phyloP scores from a whole-genome alignment of 2,329 filamentous ascomycete genomes.

The Aureobasidium vineae region DNA sequence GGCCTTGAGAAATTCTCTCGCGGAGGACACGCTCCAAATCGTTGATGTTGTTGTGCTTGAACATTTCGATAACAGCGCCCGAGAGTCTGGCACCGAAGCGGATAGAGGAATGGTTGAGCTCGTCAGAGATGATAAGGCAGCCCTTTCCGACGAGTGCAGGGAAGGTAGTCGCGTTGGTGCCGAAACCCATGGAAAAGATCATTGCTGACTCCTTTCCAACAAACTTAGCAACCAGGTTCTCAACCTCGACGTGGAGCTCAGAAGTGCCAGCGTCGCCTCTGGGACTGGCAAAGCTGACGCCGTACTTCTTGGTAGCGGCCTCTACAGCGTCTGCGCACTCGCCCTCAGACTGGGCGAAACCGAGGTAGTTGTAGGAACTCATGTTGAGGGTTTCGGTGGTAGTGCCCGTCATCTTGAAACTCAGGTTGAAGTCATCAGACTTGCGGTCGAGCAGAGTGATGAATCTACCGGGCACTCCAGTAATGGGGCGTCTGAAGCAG shows the following conservation, averaged over 20 bases:
- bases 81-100: constrained; percentile 92
- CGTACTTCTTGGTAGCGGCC: constrained; percentile 78
- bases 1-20: constrained; percentile 92
- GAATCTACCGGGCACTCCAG: constrained; percentile 88
- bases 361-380: constrained; percentile 99
- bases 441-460: constrained; percentile 90
- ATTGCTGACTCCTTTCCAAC: constrained; percentile 93
- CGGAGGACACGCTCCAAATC: constrained; percentile 83
- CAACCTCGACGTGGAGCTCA: constrained; percentile 84
- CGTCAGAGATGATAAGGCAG: constrained; percentile 91
- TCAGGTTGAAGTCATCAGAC: constrained; percentile 87
- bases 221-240: constrained; percentile 83
- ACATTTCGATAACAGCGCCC: constrained; percentile 90
- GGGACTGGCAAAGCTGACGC: constrained; percentile 77
- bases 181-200: constrained; percentile 99
- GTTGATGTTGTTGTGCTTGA: constrained; percentile 95
- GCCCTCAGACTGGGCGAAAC: constrained; percentile 95
- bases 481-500: constrained; percentile 89
- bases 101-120: constrained; percentile 97
- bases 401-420: constrained; percentile 85
- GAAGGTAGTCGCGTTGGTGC: constrained; percentile 91
- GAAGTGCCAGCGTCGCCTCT: constrained; percentile 81
- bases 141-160: constrained; percentile 90
- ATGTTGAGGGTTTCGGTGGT: constrained; percentile 95
- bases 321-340: constrained; percentile 94